Evolutionary conservation across 805 yeast genomes (phyloP), one percentile per base, ranked within the genome.

Genomic region (Yamadazyma philogaea): DNA sequence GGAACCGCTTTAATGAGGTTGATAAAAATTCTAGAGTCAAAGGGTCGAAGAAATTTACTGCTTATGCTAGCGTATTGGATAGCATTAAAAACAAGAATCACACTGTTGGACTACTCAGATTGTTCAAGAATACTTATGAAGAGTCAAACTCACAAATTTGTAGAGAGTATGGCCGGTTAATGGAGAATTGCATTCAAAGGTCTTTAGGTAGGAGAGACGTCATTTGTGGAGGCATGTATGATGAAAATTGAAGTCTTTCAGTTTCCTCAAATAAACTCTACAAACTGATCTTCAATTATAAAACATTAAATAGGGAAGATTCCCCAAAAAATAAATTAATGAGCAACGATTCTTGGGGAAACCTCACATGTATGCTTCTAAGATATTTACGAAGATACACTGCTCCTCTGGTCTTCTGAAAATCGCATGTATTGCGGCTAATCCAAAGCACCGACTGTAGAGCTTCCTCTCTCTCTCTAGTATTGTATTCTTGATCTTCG

Each of bases 81-180:
- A 32, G 44, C 7, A 45, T 49, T 15, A 17, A 43, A 5, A 38
- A 34, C 2, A 42, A 34, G 21, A 40, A 33, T 17, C 46, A 49
- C 21, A 42, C 46, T 18, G 52, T 49, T 12, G 50, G 52, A 7
- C 27, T 49, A 6, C 37, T 49, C 11, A 30, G 46, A n/a, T 17
- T 49, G 14, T 49, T 49, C 34, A 32, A 40, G 15, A n/a, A 11
- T 11, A 30, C 28, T 16, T 49, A 46, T 24, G 14, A 38, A 12
- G 31, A 28, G 10, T 50, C 46, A 34, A 19, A 12, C 14, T 46
- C 50, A 6, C 48, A 47, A 27, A 49, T 49, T 7, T 46, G 46
- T 7, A 32, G 52, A 24, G 52, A 49, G 27, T 50, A 49, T 40
- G 40, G 48, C 1, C 33, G 47, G n/a, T 21, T 49, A 6, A 31